Conservation (phyloP, 768 basidiomycete species). For the Suillus sp. region DNA sequence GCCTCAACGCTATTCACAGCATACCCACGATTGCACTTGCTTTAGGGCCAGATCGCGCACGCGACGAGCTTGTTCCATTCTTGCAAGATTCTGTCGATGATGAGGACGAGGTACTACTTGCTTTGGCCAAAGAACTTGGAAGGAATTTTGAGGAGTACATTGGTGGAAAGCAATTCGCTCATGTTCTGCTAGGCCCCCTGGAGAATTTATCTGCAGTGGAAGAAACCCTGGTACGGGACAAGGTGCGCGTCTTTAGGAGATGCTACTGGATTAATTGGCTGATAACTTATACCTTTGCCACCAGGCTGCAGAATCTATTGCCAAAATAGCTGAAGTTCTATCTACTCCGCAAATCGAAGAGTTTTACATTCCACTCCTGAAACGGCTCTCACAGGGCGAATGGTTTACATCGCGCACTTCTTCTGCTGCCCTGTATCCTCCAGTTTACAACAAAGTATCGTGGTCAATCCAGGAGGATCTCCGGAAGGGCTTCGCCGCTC, state of each 20-base stretch:
- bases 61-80: constrained; percentile 95
- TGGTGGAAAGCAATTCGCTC: constrained; percentile 85
- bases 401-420: constrained; percentile 99
- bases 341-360: constrained; percentile 82
- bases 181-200: constrained; percentile 85
- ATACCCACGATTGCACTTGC: constrained; percentile 98
- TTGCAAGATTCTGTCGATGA: constrained; percentile 99
- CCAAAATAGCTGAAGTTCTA: constrained; percentile 80
- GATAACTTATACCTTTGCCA: constrained; percentile 18
- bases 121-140: constrained; percentile 93
- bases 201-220: constrained; percentile 97
- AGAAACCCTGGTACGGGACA: constrained; percentile 96
- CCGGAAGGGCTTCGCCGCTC: constrained; percentile 76
- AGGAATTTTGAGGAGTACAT: constrained; percentile 92
- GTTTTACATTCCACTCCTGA: constrained; percentile 88
- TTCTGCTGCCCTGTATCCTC: constrained; percentile 89
- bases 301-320: constrained; percentile 94
- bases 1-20: constrained; percentile 95
- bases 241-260: constrained; percentile 51
- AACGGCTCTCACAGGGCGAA: constrained; percentile 87
- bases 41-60: constrained; percentile 90
- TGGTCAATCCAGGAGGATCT: constrained; percentile 80
- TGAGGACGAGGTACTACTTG: constrained; percentile 96
- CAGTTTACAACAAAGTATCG: constrained; percentile 83
- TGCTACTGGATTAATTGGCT: not conserved